phyloP scores from a whole-genome alignment of 1,284 basidiomycete genomes.

The Cryptococcus hybrid region DNA sequence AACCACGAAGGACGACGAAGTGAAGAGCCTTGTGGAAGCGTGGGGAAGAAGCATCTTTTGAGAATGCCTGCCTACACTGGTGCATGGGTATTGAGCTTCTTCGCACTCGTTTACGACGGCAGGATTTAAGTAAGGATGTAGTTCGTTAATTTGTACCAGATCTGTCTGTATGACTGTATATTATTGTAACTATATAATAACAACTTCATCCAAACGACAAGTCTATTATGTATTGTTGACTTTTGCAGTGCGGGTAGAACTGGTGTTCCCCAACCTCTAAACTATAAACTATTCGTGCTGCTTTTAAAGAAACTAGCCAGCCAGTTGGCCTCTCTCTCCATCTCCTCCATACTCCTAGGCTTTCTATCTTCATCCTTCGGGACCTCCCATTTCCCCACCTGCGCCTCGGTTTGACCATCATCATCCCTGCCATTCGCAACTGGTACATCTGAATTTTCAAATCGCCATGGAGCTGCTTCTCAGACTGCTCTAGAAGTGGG shows the following conservation, averaged over 20 bases:
- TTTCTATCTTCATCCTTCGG: slow-evolving; percentile 65
- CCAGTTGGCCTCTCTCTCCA: slow-evolving; percentile 72
- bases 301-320: slow-evolving; percentile 57
- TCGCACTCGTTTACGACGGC: slow-evolving; percentile 5
- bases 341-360: slow-evolving; percentile 67
- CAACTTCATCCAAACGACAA: too few species aligned
- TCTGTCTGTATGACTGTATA: too few species aligned
- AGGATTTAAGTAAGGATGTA: not conserved
- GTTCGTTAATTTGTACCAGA: too few species aligned
- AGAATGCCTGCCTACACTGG: slow-evolving; percentile 12
- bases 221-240: too few species aligned
- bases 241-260: too few species aligned
- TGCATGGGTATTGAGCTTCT: slow-evolving; percentile 7
- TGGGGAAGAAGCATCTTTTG: slow-evolving; percentile 22
- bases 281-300: not conserved
- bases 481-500: slow-evolving; percentile 67
- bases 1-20: not conserved
- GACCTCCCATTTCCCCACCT: slow-evolving; percentile 48
- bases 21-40: slow-evolving; percentile 13
- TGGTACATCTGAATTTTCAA: not conserved
- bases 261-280: too few species aligned
- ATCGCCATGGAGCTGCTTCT: slow-evolving; percentile 44
- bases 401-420: not conserved
- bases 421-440: slow-evolving; percentile 7
- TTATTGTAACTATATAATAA: too few species aligned